A percentile compares a stretch with the other conserved stretches of the same genome.
Conservation (phyloP, 345 rosid genomes). For the Eutrema heterophyllum region DNA sequence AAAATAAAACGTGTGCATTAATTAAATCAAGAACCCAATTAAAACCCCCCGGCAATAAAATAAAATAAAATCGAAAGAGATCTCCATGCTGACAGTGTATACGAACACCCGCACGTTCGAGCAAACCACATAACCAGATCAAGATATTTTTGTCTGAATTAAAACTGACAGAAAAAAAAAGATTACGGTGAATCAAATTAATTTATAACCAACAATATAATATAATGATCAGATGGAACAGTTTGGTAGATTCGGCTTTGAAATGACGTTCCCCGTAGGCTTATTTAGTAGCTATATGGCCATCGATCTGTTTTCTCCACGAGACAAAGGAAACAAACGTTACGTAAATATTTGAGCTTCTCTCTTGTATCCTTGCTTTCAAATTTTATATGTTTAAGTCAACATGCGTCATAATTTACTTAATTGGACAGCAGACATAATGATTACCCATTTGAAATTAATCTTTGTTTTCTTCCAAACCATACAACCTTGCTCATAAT, state of each 20-base stretch:
- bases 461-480: neutral
- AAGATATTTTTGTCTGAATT: neutral
- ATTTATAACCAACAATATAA: neutral
- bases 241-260: conserved; percentile 1
- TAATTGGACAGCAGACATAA: neutral
- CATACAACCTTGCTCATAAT: neutral
- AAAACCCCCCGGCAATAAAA: neutral
- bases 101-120: neutral
- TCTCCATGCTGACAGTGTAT: neutral
- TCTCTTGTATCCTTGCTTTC: neutral
- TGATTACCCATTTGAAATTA: neutral
- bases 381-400: conserved; percentile 5
- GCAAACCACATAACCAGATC: neutral
- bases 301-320: neutral
- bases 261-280: neutral
- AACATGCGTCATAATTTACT: conserved; percentile 3
- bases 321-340: conserved; percentile 4
- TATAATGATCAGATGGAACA: conserved; percentile 3
- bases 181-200: neutral
- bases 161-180: neutral
- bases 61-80: neutral
- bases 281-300: neutral
- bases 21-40: too few relatives aligned
- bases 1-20: too few relatives aligned
- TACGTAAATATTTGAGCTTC: conserved; percentile 5